Conservation (phyloP, 305 asterid genomes). For the Fraxinus latifolia region DNA sequence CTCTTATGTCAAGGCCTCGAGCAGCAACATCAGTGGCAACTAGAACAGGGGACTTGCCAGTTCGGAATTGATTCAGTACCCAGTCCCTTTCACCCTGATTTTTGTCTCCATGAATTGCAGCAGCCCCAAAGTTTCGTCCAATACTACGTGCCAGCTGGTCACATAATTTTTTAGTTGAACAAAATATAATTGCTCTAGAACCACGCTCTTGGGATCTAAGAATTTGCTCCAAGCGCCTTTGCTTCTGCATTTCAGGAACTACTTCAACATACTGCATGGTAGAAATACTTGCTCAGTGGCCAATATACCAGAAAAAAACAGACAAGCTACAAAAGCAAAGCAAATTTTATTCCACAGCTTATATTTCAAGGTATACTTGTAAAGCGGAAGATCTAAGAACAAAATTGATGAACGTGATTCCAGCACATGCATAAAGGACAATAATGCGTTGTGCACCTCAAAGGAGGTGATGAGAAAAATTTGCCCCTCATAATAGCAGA, state of each 20-base stretch:
- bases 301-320: background rate
- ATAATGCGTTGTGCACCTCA: background rate
- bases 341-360: background rate
- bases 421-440: background rate
- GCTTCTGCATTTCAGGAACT: slow-evolving; percentile 91
- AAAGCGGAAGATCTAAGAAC: background rate
- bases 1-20: slow-evolving; percentile 89
- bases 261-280: slow-evolving; percentile 73
- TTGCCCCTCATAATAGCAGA: background rate
- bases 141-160: slow-evolving; percentile 80
- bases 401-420: background rate
- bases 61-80: slow-evolving; percentile 86
- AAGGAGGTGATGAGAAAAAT: background rate
- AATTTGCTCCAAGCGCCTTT: slow-evolving; percentile 89
- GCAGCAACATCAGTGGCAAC: slow-evolving; percentile 99
- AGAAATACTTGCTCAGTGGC: background rate
- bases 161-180: slow-evolving; percentile 90
- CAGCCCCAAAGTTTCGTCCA: slow-evolving; percentile 85
- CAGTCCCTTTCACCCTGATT: slow-evolving; percentile 91
- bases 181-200: slow-evolving; percentile 73
- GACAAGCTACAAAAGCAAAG: background rate
- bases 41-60: slow-evolving; percentile 75
- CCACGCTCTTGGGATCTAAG: slow-evolving; percentile 90
- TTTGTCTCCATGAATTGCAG: slow-evolving; percentile 98
- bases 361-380: background rate